Evolutionary conservation across 2,329 filamentous ascomycete species (phyloP).

Genomic region (Teratosphaeria nubilosa): DNA sequence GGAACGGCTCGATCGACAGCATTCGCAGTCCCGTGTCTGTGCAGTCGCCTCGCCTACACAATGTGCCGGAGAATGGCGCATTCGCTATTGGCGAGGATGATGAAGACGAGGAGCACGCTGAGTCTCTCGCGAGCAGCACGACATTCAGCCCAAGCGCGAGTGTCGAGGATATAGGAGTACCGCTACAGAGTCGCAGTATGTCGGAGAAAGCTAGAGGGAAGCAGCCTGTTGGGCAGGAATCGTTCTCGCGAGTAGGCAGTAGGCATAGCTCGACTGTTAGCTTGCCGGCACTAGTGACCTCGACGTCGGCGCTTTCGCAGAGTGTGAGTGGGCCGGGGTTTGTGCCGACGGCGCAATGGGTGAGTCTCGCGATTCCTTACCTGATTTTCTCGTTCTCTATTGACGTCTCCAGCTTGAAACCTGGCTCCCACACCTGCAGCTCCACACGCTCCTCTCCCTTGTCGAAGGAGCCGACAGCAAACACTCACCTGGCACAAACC

Average conservation of each 20-base stretch:
- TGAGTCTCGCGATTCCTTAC: constrained; percentile 30
- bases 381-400: background rate
- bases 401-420: constrained; percentile 57
- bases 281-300: constrained; percentile 54
- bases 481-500: constrained; percentile 17
- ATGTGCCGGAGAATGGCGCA: constrained; percentile 70
- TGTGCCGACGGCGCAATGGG: constrained; percentile 70
- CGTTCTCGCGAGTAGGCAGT: constrained; percentile 56
- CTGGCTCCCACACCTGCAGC: constrained; percentile 83
- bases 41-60: constrained; percentile 47
- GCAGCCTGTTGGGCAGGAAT: constrained; percentile 73
- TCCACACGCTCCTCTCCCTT: constrained; percentile 74
- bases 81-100: constrained; percentile 86
- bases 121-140: constrained; percentile 41
- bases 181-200: constrained; percentile 78
- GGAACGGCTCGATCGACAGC: constrained; percentile 58
- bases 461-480: constrained; percentile 41
- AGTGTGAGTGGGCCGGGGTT: constrained; percentile 29
- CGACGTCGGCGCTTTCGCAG: background rate
- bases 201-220: constrained; percentile 96
- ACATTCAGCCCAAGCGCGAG: constrained; percentile 51
- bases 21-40: constrained; percentile 46
- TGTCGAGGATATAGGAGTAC: constrained; percentile 62
- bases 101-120: constrained; percentile 56
- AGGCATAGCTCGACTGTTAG: constrained; percentile 77